These are phyloP conservation scores for Argentina anserina DNA, from an alignment of 306 rosid genomes.

Conservation along the genomic window DNA sequence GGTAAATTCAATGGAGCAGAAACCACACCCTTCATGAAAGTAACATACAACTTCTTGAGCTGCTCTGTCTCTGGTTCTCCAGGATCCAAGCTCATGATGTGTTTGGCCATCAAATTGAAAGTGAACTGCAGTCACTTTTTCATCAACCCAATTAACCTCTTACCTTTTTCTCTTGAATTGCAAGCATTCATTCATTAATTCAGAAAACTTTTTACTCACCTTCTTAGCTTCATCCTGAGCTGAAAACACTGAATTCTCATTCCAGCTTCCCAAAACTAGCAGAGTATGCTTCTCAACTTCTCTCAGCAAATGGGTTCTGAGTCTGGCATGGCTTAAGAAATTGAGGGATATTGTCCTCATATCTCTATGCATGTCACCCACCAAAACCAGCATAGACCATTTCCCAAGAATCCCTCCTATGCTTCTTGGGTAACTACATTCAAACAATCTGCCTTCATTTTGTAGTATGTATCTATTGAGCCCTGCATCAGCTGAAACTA, in stretches of 20 bases:
- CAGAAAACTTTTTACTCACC: constrained; percentile 28
- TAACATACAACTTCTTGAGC: constrained; percentile 71
- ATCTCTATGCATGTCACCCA: constrained; percentile 97
- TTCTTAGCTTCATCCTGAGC: constrained; percentile 94
- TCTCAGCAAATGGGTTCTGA: constrained; percentile 57
- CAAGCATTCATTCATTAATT: constrained; percentile 5
- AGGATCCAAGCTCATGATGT: constrained; percentile 91
- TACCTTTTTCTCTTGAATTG: neutral
- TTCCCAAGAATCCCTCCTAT: constrained; percentile 94
- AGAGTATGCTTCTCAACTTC: constrained; percentile 79
- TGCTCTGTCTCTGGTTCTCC: constrained; percentile 77
- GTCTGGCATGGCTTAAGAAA: constrained; percentile 78
- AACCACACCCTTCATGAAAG: constrained; percentile 95
- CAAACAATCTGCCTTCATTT: constrained; percentile 89
- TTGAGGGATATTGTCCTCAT: constrained; percentile 85
- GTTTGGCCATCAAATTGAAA: constrained; percentile 89
- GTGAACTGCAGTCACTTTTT: constrained; percentile 63
- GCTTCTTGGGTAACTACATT: constrained; percentile 94
- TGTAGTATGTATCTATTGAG: constrained; percentile 80
- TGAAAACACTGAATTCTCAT: constrained; percentile 49
- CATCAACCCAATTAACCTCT: neutral
- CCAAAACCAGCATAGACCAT: constrained; percentile 98
- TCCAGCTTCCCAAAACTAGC: constrained; percentile 70
- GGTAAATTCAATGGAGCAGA: constrained; percentile 88
- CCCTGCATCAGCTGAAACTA: constrained; percentile 94